Evolutionary conservation across 495 filamentous ascomycete genomes (phyloP).

Genomic region (Filosporella fistucella): DNA sequence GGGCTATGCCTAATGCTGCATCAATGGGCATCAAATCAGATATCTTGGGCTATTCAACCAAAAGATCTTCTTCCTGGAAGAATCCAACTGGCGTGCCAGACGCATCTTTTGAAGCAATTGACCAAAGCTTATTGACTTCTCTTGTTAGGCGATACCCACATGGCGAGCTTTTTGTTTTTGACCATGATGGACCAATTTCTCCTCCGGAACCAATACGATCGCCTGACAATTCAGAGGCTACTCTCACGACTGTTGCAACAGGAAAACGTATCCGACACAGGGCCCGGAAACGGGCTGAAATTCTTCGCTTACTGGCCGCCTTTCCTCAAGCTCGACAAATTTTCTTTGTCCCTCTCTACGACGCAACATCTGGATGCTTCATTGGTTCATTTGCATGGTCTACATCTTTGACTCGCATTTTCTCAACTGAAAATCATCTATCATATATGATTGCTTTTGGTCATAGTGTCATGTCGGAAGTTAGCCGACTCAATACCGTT

Average conservation of each 20-base stretch:
- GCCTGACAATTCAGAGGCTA: constrained; percentile 1
- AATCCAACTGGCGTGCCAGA: constrained; percentile 1
- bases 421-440: constrained; percentile 43
- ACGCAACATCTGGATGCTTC: constrained; percentile 13
- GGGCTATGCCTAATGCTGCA: neutral
- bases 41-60: constrained; percentile 11
- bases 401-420: constrained; percentile 30
- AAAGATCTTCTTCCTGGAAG: constrained; percentile 7
- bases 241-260: constrained; percentile 14
- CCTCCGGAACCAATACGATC: neutral
- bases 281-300: constrained; percentile 5
- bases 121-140: constrained; percentile 15
- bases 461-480: constrained; percentile 47
- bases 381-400: constrained; percentile 53
- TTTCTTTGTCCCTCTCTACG: constrained; percentile 14
- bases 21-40: constrained; percentile 9
- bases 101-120: constrained; percentile 5
- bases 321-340: constrained; percentile 16
- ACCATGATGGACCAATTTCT: constrained; percentile 28
- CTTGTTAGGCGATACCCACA: constrained; percentile 30
- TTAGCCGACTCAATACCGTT: constrained; percentile 44
- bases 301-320: constrained; percentile 4
- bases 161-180: constrained; percentile 34
- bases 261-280: constrained; percentile 13
- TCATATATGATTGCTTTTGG: constrained; percentile 47